These are phyloP conservation scores for Microthyrium microscopicum DNA, from an alignment of 2,329 filamentous ascomycete species.

Conservation along the genomic window DNA sequence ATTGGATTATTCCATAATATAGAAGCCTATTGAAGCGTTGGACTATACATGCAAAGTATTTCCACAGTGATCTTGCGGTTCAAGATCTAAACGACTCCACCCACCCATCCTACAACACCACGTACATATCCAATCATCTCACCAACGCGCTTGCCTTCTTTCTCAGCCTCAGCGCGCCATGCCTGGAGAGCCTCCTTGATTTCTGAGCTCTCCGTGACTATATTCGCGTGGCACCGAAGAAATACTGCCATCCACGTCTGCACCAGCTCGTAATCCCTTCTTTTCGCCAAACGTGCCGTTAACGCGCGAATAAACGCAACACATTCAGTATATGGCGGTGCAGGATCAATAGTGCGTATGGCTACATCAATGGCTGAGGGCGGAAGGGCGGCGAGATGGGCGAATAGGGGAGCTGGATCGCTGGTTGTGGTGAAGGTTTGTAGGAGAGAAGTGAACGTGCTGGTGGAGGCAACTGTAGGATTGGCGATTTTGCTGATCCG, in stretches of 20 bases:
- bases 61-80: background rate
- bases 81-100: no score
- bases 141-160: constrained; percentile 4
- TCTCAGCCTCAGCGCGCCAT: constrained; percentile 2
- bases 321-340: constrained; percentile 48
- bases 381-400: constrained; percentile 62
- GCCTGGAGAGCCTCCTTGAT: constrained; percentile 4
- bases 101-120: constrained; percentile 7
- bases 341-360: constrained; percentile 55
- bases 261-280: constrained; percentile 78
- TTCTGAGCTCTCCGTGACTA: constrained; percentile 12
- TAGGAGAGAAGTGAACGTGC: constrained; percentile 33
- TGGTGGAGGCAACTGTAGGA: constrained; percentile 11
- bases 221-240: constrained; percentile 56
- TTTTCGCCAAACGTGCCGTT: constrained; percentile 48
- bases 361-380: constrained; percentile 82
- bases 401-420: constrained; percentile 53
- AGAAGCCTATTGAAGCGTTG: no score
- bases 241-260: constrained; percentile 98
- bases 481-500: constrained; percentile 4
- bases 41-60: no score
- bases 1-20: no score
- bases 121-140: constrained; percentile 4
- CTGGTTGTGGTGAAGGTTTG: constrained; percentile 29
- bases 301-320: constrained; percentile 67